phyloP scores from a whole-genome alignment of 306 rosid genomes.

The Adenanthera pavonina region DNA sequence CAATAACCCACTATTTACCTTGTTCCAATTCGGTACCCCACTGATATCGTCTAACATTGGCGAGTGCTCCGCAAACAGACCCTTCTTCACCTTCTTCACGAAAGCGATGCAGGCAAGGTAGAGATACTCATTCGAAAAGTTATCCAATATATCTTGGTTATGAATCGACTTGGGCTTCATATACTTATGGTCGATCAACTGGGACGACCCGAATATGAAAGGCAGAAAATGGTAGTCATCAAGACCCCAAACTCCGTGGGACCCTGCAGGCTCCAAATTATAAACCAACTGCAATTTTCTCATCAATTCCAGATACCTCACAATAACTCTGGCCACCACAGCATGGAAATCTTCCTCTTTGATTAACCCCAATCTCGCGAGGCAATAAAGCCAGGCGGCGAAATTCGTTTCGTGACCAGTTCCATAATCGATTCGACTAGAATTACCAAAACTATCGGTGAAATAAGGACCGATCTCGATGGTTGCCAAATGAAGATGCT shows the following conservation, averaged over 20 bases:
- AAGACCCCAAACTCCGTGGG: slow-evolving; percentile 99
- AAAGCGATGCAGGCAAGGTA: slow-evolving; percentile 74
- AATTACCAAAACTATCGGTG: slow-evolving; percentile 78
- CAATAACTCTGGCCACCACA: slow-evolving; percentile 71
- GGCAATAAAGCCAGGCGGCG: slow-evolving; percentile 86
- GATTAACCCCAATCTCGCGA: slow-evolving; percentile 71
- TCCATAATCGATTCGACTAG: slow-evolving; percentile 89
- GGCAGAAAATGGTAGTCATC: slow-evolving; percentile 93
- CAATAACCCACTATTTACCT: slow-evolving; percentile 88
- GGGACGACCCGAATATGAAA: slow-evolving; percentile 87
- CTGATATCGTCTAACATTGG: slow-evolving; percentile 97
- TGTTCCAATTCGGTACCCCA: slow-evolving; percentile 94
- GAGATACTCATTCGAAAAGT: slow-evolving; percentile 75
- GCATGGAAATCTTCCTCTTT: slow-evolving; percentile 76
- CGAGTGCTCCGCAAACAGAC: slow-evolving; percentile 92
- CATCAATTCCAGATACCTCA: slow-evolving; percentile 83
- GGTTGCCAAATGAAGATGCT: slow-evolving; percentile 49
- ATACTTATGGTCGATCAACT: slow-evolving; percentile 87
- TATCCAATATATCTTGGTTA: slow-evolving; percentile 83
- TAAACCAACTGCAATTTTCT: slow-evolving; percentile 85
- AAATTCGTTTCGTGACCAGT: slow-evolving; percentile 98
- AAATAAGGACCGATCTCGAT: slow-evolving; percentile 77
- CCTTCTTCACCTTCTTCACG: slow-evolving; percentile 94
- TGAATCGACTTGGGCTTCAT: slow-evolving; percentile 98
- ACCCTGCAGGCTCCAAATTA: slow-evolving; percentile 92